phyloP scores from a whole-genome alignment of 1,139 yeast genomes.

The Geotrichum cucujoidarum region DNA sequence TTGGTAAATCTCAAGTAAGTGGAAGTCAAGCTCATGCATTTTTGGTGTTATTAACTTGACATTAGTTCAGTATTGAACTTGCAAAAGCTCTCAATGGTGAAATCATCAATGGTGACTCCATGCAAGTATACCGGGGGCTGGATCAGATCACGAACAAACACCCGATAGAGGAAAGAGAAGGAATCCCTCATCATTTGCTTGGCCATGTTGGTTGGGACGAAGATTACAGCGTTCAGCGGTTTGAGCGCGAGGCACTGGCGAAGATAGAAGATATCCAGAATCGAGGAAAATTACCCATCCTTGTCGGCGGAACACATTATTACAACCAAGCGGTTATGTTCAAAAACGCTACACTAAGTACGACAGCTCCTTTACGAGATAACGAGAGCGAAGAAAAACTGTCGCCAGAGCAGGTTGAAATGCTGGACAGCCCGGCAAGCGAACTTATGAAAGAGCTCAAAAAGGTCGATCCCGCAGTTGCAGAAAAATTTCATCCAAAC shows the following conservation, averaged over 20 bases:
- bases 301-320: conserved; percentile 96
- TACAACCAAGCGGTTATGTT: conserved; percentile 76
- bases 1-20: conserved; percentile 81
- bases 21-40: conserved; percentile 1
- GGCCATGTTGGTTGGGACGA: conserved; percentile 76
- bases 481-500: conserved; percentile 85
- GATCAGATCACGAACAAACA: conserved; percentile 89
- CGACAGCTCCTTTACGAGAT: conserved; percentile 14
- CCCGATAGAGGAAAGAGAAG: conserved; percentile 69
- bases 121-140: conserved; percentile 79
- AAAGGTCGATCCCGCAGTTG: conserved; percentile 63
- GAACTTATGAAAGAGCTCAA: conserved; percentile 49
- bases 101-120: conserved; percentile 90
- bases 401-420: conserved; percentile 15
- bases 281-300: conserved; percentile 71
- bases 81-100: conserved; percentile 81
- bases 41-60: conserved; percentile 2
- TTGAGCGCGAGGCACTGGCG: conserved; percentile 60
- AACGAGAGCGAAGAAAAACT: conserved; percentile 9
- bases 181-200: conserved; percentile 79
- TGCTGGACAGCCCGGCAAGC: conserved; percentile 30
- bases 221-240: conserved; percentile 79
- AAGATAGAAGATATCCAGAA: conserved; percentile 58
- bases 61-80: conserved; percentile 62
- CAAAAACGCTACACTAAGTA: conserved; percentile 50